Evolutionary conservation across 805 yeast species (phyloP).

Genomic region (Alloascoidea africana): DNA sequence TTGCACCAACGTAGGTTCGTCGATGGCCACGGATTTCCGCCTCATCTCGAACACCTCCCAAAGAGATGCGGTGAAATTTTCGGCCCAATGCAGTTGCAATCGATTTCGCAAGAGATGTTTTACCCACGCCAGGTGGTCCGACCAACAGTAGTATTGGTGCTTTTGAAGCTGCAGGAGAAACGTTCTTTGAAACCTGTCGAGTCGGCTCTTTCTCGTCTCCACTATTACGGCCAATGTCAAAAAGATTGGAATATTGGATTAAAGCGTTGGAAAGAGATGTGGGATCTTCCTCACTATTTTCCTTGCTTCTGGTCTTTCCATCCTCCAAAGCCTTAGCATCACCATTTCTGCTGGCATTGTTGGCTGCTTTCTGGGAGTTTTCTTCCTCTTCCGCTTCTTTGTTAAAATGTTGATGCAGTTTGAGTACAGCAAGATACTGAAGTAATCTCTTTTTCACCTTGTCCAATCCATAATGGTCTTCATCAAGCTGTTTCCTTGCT

Average conservation of each 20-base stretch:
- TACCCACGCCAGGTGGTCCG: slow-evolving; percentile 94
- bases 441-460: slow-evolving; percentile 61
- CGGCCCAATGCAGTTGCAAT: slow-evolving; percentile 63
- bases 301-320: neutral
- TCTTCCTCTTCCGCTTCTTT: slow-evolving; percentile 3
- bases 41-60: slow-evolving; percentile 83
- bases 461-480: slow-evolving; percentile 68
- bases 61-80: slow-evolving; percentile 62
- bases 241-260: neutral
- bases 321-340: neutral
- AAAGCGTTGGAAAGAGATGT: neutral
- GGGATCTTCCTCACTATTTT: slow-evolving; percentile 3
- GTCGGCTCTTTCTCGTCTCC: neutral
- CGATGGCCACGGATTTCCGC: slow-evolving; percentile 85
- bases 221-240: neutral
- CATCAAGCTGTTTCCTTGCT: slow-evolving; percentile 45
- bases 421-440: slow-evolving; percentile 69
- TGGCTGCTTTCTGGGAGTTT: neutral
- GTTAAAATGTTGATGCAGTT: slow-evolving; percentile 25
- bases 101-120: slow-evolving; percentile 74
- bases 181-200: neutral
- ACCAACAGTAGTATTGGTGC: slow-evolving; percentile 72
- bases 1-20: slow-evolving; percentile 82
- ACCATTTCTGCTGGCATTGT: slow-evolving; percentile 2
- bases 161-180: slow-evolving; percentile 6